Evolutionary conservation across 2,329 filamentous ascomycete genomes (phyloP), one percentile per base, ranked within the genome.

Genomic region (Clonostachys sp.): DNA sequence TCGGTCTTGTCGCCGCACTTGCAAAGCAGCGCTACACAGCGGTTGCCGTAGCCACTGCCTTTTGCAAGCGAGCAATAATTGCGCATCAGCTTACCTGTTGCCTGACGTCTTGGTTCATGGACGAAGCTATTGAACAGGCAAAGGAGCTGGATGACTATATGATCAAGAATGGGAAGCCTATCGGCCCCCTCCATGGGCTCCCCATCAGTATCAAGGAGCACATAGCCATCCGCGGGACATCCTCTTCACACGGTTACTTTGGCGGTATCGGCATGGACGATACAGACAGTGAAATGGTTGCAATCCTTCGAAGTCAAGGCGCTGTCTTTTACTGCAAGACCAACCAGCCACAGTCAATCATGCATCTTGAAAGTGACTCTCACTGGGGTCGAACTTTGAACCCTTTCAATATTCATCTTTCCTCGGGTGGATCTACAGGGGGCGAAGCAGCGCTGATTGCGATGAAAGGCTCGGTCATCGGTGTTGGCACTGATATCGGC

Each of bases 361-460:
- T 72, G 60, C 71, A 80, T 83, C 6, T 75, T 73, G 60, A 62
- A 34, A 63, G 58, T 0, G 58, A 62, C 10, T 59, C 59, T 0
- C 55, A 96, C 16, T 97, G 91, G 89, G 91, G 91, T 10, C 79
- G 83, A 35, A 80, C 80, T 0, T 64, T 86, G 5, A 87, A 86
- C 56, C 84, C 86, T 0, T 68, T 76, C 48, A 86, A 86, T 50
- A 72, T 78, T 1, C 65, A 72, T 17, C 68, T 83, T 34, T 81
- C 78, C 0, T 73, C 81, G 0, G 86, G 86, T 6, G 86, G 86
- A 3, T 81, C 76, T 12, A 81, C 78, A 0, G 85, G 85, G 12
- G 86, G 86, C 1, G 69, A 72, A 47, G 63, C 60, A 2, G 68
- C 71, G 1, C 53, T 73, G 1, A 42, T 73, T 2, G 68, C 65